Percentiles rank a stretch among this genome's conserved stretches.
These are phyloP conservation scores for Pecoramyces ruminantium DNA, from an alignment of 192 early-diverging fungal species.

Conservation along the genomic window DNA sequence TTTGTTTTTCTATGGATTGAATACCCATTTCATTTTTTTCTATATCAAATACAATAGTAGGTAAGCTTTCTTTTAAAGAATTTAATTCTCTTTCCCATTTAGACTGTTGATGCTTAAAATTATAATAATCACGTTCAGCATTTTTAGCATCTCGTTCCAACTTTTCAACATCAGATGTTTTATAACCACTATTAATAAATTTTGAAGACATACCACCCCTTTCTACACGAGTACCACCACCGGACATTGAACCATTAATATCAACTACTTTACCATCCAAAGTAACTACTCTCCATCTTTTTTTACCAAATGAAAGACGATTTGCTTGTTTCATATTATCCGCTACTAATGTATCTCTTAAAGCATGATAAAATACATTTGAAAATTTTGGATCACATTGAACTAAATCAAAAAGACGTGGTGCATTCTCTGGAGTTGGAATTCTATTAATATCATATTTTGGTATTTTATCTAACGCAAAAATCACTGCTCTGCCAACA, in stretches of 20 bases:
- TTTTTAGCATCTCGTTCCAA: conserved; percentile 41
- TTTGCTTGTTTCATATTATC: conserved; percentile 66
- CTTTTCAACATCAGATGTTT: conserved; percentile 14
- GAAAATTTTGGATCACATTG: conserved; percentile 52
- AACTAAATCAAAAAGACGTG: conserved; percentile 81
- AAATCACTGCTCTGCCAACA: conserved; percentile 71
- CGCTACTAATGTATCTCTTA: conserved; percentile 79
- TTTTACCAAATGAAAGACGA: conserved; percentile 52
- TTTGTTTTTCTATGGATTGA: conserved; percentile 38
- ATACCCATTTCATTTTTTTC: conserved; percentile 61
- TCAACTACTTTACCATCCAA: conserved; percentile 84
- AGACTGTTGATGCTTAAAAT: conserved; percentile 13
- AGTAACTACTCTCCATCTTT: conserved; percentile 83
- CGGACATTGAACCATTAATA: conserved; percentile 78
- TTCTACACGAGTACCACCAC: conserved; percentile 57
- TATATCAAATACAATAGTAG: conserved; percentile 35
- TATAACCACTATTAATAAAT: conserved; percentile 7
- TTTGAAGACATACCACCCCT: conserved; percentile 83
- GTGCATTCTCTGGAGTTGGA: conserved; percentile 53
- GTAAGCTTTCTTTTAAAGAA: conserved; percentile 28
- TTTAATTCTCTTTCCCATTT: conserved; percentile 17
- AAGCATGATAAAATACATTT: conserved; percentile 69
- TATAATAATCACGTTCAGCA: conserved; percentile 29
- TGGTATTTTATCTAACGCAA: conserved; percentile 54
- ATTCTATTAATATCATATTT: conserved; percentile 26